Conservation (phyloP, 768 basidiomycete species). For the Suillus spraguei region DNA sequence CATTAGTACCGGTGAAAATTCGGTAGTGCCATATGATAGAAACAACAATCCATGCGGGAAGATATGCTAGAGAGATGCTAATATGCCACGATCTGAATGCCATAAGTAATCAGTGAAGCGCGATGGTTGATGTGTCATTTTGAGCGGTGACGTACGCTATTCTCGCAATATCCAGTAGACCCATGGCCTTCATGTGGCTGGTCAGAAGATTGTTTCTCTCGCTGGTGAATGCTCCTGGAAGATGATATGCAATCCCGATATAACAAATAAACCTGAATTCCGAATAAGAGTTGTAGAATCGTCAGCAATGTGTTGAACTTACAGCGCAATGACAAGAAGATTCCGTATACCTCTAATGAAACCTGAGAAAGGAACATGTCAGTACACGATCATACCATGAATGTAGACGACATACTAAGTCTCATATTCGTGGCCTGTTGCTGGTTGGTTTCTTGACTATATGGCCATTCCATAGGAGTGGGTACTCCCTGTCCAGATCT, state of each 20-base stretch:
- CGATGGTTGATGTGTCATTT: background rate
- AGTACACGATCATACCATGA: background rate
- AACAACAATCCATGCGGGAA: slow-evolving; percentile 78
- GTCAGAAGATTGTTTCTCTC: slow-evolving; percentile 70
- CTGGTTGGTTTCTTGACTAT: slow-evolving; percentile 65
- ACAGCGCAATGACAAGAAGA: slow-evolving; percentile 71
- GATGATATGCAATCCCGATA: slow-evolving; percentile 76
- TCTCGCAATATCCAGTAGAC: slow-evolving; percentile 68
- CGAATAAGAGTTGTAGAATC: slow-evolving; percentile 4
- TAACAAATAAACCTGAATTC: slow-evolving; percentile 62
- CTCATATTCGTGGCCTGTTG: slow-evolving; percentile 58
- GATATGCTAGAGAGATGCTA: slow-evolving; percentile 64
- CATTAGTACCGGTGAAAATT: slow-evolving; percentile 65
- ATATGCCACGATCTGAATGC: slow-evolving; percentile 59
- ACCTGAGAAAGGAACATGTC: slow-evolving; percentile 38
- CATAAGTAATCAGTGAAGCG: slow-evolving; percentile 8
- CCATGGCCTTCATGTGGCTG: slow-evolving; percentile 80
- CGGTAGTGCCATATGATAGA: slow-evolving; percentile 64
- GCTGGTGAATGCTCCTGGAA: slow-evolving; percentile 67
- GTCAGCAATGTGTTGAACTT: slow-evolving; percentile 23
- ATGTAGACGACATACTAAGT: slow-evolving; percentile 45
- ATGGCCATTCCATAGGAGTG: slow-evolving; percentile 75
- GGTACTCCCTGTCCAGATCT: slow-evolving; percentile 56
- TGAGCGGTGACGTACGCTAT: slow-evolving; percentile 45
- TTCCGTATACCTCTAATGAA: slow-evolving; percentile 63